Evolutionary conservation across 192 early-diverging fungal species (phyloP), one percentile per base, ranked within the genome.

Genomic region (Coemansia sp.): DNA sequence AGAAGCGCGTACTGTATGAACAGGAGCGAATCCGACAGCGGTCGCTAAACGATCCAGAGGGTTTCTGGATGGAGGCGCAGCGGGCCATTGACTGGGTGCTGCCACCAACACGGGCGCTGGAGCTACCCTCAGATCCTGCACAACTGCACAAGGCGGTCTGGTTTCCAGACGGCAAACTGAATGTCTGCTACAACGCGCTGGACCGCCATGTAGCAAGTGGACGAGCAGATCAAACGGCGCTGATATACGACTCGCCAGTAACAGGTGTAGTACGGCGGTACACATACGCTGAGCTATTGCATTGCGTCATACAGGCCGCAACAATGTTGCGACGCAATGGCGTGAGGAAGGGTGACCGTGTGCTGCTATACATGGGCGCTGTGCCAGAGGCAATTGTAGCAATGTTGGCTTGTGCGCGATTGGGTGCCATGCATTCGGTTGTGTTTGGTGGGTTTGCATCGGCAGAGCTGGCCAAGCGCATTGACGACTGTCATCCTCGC

Each of bases 281-380:
- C 60, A 89, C 88, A 2, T 95, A 90, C 61, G 51, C 12, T 22
- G 84, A 95, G 69, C 82, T 93, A 27, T 65, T 89, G 64, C 73
- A 85, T 7, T 64, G 86, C 14, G 91, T 93, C 14, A 76, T 88
- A 56, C 73, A 65, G 5, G 82, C 90, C 25, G 87, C 93, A 12
- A 82, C 77, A 6, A 85, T 92, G 25, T 74, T 94, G 30, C 63
- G 67, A 9, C 69, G 71, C 18, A 74, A 90, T 51, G 88, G 84
- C n/a, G 83, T 93, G 5, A 62, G 34, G 27, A 83, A 84, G 23
- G 91, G 94, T 18, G 88, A 91, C 61, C 86, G 81, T 7, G 92
- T 93, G 7, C 59, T 94, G 44, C 82, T 96, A 22, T 94, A 91
- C 78, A 91, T 92, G 89, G 88, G 89, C 19, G 89, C 90, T 89